Percentiles rank a stretch among this genome's conserved stretches.
phyloP scores from a whole-genome alignment of 2,329 filamentous ascomycete species.

The Cladosporium sp. region DNA sequence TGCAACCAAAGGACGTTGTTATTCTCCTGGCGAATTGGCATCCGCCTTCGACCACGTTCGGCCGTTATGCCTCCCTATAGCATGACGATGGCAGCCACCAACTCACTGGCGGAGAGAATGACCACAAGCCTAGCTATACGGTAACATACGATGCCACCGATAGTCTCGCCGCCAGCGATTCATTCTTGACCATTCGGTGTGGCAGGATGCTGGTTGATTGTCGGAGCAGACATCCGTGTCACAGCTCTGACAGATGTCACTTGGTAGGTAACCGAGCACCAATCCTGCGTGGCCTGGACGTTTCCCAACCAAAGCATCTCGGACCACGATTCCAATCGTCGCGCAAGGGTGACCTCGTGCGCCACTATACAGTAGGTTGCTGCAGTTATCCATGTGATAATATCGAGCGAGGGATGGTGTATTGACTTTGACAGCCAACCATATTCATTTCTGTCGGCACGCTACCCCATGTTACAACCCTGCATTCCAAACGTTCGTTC shows the following conservation, averaged over 20 bases:
- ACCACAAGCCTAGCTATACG: neutral
- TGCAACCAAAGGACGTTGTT: neutral
- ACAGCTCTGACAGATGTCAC: neutral
- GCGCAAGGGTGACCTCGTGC: constrained; percentile 1
- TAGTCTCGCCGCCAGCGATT: neutral
- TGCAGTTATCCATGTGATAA: constrained; percentile 11
- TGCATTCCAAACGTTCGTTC: constrained; percentile 8
- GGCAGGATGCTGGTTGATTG: neutral
- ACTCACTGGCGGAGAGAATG: neutral
- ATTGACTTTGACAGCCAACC: constrained; percentile 1
- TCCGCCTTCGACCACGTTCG: neutral
- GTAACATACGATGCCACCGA: neutral
- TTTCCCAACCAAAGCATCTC: neutral
- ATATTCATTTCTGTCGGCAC: neutral
- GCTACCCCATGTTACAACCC: constrained; percentile 15
- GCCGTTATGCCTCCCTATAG: neutral
- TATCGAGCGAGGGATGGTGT: constrained; percentile 16
- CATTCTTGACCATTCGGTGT: neutral
- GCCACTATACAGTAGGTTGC: neutral
- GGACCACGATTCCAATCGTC: neutral
- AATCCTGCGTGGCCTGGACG: neutral
- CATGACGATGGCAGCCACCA: neutral
- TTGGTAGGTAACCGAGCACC: neutral
- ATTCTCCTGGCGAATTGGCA: constrained; percentile 11
- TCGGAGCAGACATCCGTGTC: neutral